phyloP scores from a whole-genome alignment of 495 filamentous ascomycete species.

The Podospora pseudopauciseta region DNA sequence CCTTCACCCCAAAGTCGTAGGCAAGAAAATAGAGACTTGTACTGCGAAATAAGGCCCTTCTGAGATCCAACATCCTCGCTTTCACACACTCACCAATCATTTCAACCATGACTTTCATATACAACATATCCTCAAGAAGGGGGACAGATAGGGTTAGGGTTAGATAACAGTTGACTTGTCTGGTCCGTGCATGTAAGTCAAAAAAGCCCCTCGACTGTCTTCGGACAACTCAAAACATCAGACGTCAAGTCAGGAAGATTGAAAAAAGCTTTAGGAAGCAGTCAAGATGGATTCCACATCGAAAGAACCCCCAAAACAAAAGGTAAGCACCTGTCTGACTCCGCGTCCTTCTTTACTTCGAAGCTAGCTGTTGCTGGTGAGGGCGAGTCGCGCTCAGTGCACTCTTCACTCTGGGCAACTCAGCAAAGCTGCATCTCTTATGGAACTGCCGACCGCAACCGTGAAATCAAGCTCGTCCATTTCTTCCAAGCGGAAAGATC shows the following conservation, averaged over 20 bases:
- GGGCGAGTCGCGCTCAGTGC: not conserved
- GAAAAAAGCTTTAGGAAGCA: not conserved
- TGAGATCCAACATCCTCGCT: too few species aligned
- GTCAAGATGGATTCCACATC: not conserved
- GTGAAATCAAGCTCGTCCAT: not conserved
- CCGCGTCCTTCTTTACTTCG: not conserved
- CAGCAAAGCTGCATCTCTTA: not conserved
- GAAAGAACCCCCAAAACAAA: constrained; percentile 20
- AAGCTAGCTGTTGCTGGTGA: not conserved
- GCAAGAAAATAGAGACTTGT: too few species aligned
- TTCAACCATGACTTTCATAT: too few species aligned
- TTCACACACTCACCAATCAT: too few species aligned
- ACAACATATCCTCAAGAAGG: too few species aligned
- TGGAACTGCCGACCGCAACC: not conserved
- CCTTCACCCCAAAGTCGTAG: too few species aligned
- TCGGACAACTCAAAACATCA: not conserved
- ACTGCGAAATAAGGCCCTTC: too few species aligned
- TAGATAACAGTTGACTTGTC: not conserved
- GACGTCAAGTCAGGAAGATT: not conserved
- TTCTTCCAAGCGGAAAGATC: not conserved
- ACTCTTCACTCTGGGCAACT: constrained; percentile 1
- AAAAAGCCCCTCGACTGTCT: not conserved
- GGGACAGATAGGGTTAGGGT: not conserved
- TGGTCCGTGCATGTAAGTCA: constrained; percentile 1
- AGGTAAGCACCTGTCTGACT: constrained; percentile 15